These are phyloP conservation scores for Phytophthora meadii DNA, from an alignment of 352 stramenopile species.

Conservation along the genomic window DNA sequence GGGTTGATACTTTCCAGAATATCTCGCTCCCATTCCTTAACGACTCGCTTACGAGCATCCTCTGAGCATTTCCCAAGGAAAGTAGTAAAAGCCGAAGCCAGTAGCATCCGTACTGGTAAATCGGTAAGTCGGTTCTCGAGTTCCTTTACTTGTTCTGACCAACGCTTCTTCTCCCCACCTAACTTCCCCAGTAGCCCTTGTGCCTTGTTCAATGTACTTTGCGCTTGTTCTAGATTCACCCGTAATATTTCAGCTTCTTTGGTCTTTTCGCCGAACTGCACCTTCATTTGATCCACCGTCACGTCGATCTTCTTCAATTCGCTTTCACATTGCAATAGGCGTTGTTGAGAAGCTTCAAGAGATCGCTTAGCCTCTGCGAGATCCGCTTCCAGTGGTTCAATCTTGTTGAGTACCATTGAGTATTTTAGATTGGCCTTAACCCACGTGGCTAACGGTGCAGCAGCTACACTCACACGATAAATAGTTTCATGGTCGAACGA, in stretches of 20 bases:
- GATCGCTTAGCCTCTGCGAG: conserved; percentile 89
- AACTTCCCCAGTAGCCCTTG: conserved; percentile 92
- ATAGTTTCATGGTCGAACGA: conserved; percentile 96
- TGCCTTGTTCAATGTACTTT: conserved; percentile 92
- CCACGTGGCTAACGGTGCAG: conserved; percentile 94
- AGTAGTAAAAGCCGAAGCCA: conserved; percentile 93
- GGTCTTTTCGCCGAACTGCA: conserved; percentile 93
- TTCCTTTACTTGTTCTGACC: conserved; percentile 91
- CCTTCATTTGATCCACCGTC: conserved; percentile 90
- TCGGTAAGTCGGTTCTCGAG: conserved; percentile 80
- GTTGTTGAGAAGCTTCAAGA: conserved; percentile 88
- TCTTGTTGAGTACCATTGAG: conserved; percentile 95
- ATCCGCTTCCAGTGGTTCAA: conserved; percentile 93
- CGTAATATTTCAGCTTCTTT: conserved; percentile 93
- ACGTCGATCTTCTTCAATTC: conserved; percentile 93
- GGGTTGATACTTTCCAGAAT: conserved; percentile 52
- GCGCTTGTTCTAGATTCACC: conserved; percentile 85
- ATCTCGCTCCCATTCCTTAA: conserved; percentile 84
- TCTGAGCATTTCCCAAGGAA: conserved; percentile 94
- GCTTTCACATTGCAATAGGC: conserved; percentile 89
- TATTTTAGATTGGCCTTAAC: conserved; percentile 97
- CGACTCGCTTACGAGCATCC: conserved; percentile 75
- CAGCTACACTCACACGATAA: conserved; percentile 93
- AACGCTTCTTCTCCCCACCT: conserved; percentile 91
- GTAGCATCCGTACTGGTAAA: conserved; percentile 90